A percentile compares a stretch with the other conserved stretches of the same genome.
phyloP scores from a whole-genome alignment of 345 rosid genomes.

The Brassica napus region Da-Ae NC_063442.1:43427001-43427500 shows the following conservation, averaged over 20 bases:
- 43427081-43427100: slow-evolving; percentile 72
- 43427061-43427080: slow-evolving; percentile 79
- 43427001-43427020: slow-evolving; percentile 84
- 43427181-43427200: slow-evolving; percentile 87
- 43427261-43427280: slow-evolving; percentile 54
- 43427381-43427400: slow-evolving; percentile 53
- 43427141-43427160: slow-evolving; percentile 88
- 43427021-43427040: slow-evolving; percentile 73
- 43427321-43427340: slow-evolving; percentile 53
- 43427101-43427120: slow-evolving; percentile 74
- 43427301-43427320: slow-evolving; percentile 55
- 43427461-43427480: not conserved
- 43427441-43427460: not conserved
- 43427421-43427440: slow-evolving; percentile 37
- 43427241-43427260: slow-evolving; percentile 63
- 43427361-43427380: slow-evolving; percentile 57
- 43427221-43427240: slow-evolving; percentile 50
- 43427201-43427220: slow-evolving; percentile 72
- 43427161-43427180: slow-evolving; percentile 87
- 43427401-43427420: slow-evolving; percentile 54
- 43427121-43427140: slow-evolving; percentile 81
- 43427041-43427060: slow-evolving; percentile 90
- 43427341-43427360: slow-evolving; percentile 55
- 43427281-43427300: slow-evolving; percentile 47
- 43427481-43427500: not conserved